Evolutionary conservation across 192 early-diverging fungal species (phyloP), one percentile per base, ranked within the genome.

Genomic region (Backusella tarrabulga): DNA sequence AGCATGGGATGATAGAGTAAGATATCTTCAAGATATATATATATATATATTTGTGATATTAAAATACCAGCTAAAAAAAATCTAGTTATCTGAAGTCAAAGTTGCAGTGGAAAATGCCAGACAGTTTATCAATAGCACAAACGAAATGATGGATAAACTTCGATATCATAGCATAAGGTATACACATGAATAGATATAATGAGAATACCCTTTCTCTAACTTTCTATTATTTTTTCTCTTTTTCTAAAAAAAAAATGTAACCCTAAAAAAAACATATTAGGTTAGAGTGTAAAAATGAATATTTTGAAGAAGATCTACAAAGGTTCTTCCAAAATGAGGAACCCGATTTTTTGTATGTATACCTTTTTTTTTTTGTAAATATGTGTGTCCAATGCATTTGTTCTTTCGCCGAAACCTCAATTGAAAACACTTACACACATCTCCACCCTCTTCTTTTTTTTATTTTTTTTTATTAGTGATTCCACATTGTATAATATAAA

Each of bases 281-380:
- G 56, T 29, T 63, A 63, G 56, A 63, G 56, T 63, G 56, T 63
- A 63, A 63, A 63, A 63, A 63, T 63, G 56, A 63, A 63, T 63
- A 63, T 26, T 63, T 63, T 63, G 56, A 29, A 3, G 56, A 63
- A 63, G 56, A 63, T 29, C 56, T 63, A 29, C 56, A 63, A 63
- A 63, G 56, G 21, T 63, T 63, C 9, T 63, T 63, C n/a, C 23
- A 63, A 63, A 63, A 63, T 63, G 26, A 63, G 9, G 56, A 63
- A 63, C 3, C 56, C 56, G 23, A 26, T 29, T 63, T 29, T 9
- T 63, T 63, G 56, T 63, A 63, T 63, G 56, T 60, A 60, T 60
- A 54, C 8, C n/a, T 12, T 26, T 56, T 56, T 23, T 56, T 50
- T 50, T 50, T 3, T 44, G 5, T 15, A 21, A 50, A 50, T 50